Base-by-base conservation (phyloP, 495 filamentous ascomycete species). In the Neurospora sp. region DNA sequence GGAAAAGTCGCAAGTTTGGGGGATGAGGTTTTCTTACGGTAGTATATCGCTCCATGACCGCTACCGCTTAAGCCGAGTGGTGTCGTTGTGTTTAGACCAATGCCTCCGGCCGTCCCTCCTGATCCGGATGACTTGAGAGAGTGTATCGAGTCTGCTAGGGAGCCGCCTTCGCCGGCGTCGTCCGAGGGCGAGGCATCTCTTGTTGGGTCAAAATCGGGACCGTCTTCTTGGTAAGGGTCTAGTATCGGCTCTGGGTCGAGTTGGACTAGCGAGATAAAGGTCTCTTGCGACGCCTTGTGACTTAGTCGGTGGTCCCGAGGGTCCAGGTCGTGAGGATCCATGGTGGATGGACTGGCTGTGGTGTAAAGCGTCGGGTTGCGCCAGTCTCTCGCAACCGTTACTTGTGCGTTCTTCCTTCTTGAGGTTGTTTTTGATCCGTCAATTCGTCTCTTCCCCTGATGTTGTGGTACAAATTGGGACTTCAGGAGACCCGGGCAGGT, bases 191-290 rank as follows among this genome's bases (percentile, higher is more conserved):
- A 61, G 53, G 53, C 53, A 61, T 61, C 53, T 69, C 72, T 39
- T 82, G 77, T 31, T 82, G 79, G 31, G 81, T 81, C 1, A 83
- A 74, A 45, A 83, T 79, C 22, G 86, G 84, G 65, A 90, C 84
- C 70, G 90, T 90, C 73, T 87, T 86, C 44, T 91, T 88, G 69
- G 79, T 81, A 73, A 87, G 84, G 70, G 37, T 48, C 45, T 5
- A 38, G 65, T 20, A 87, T 82, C 0, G 94, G 94, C 10, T 89
- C 88, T 10, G 94, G 94, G 59, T 96, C 94, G 38, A 97, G 83
- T 72, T 94, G 88, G 70, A 91, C 86, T 75, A 97, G 88, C 38
- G 91, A 92, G 41, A 89, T 80, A 48, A 89, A 81, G 5, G 90
- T 85, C 41, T 85, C 82, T 69, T 84, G 78, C n/a, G 85, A 87